phyloP scores from a whole-genome alignment of 306 rosid species.

The Prunus campanulata region DNA sequence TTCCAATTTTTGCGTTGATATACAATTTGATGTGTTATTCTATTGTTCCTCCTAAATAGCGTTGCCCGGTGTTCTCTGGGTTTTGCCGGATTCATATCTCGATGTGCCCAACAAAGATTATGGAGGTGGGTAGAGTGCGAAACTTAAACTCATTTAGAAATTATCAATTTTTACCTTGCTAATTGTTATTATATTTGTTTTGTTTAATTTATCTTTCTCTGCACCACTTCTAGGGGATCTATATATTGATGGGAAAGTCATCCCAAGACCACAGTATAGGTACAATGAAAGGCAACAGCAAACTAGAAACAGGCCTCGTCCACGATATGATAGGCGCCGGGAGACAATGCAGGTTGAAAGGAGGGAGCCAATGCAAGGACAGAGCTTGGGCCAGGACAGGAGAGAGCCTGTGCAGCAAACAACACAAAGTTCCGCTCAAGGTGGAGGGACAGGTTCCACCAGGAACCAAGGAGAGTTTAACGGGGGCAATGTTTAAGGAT shows the following conservation, averaged over 20 bases:
- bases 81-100: slow-evolving; percentile 89
- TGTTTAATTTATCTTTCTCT: not conserved
- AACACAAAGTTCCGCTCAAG: slow-evolving; percentile 27
- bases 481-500: slow-evolving; percentile 18
- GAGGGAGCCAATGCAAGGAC: slow-evolving; percentile 45
- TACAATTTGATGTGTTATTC: slow-evolving; percentile 7
- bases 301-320: slow-evolving; percentile 64
- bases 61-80: slow-evolving; percentile 84
- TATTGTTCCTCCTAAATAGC: slow-evolving; percentile 36
- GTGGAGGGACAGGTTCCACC: slow-evolving; percentile 17
- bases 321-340: slow-evolving; percentile 66
- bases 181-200: not conserved
- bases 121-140: slow-evolving; percentile 55
- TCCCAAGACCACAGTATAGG: slow-evolving; percentile 86
- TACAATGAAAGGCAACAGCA: slow-evolving; percentile 50
- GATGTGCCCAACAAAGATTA: slow-evolving; percentile 92
- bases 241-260: slow-evolving; percentile 80
- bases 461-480: slow-evolving; percentile 11
- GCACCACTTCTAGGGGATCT: slow-evolving; percentile 59
- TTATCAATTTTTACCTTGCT: not conserved
- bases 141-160: not conserved
- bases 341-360: slow-evolving; percentile 71
- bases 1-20: not conserved
- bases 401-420: slow-evolving; percentile 41
- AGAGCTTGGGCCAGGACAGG: slow-evolving; percentile 42